phyloP scores from a whole-genome alignment of 2,329 filamentous ascomycete species.

The Pleoardoris graminearum region DNA sequence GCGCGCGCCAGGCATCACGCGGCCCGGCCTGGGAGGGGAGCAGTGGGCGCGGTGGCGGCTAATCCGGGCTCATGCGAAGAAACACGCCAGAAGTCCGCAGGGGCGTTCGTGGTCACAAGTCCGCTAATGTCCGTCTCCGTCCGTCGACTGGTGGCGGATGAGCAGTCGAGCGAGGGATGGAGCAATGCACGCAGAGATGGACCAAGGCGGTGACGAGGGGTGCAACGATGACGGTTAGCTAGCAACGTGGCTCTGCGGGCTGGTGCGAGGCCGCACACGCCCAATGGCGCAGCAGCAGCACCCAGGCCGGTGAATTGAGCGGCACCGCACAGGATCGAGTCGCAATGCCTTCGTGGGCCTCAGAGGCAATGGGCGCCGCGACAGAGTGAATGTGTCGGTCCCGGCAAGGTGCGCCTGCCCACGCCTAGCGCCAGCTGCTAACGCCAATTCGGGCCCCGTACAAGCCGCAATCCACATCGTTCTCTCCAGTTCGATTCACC shows the following conservation, averaged over 20 bases:
- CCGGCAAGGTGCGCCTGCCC: conserved; percentile 1
- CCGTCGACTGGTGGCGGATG: neutral
- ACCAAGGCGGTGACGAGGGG: too few relatives aligned
- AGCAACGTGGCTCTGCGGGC: conserved; percentile 6
- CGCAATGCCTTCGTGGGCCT: conserved; percentile 1
- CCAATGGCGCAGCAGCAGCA: conserved; percentile 2
- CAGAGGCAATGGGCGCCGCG: neutral
- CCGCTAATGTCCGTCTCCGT: conserved; percentile 5
- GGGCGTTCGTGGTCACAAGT: neutral
- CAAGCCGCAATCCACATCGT: conserved; percentile 6
- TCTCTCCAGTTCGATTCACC: conserved; percentile 8
- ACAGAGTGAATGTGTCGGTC: conserved; percentile 4
- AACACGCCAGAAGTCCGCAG: neutral
- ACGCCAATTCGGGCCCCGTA: conserved; percentile 6
- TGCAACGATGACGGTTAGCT: conserved; percentile 1
- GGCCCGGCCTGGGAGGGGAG: neutral
- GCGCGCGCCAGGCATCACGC: neutral
- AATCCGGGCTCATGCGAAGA: conserved; percentile 1
- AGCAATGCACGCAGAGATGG: too few relatives aligned
- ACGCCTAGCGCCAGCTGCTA: neutral
- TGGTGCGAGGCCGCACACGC: neutral
- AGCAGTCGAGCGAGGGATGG: neutral
- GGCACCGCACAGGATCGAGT: neutral
- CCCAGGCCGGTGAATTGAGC: neutral
- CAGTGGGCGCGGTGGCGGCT: conserved; percentile 1